Evolutionary conservation across 2,329 filamentous ascomycete species (phyloP).

Genomic region (Myriosclerotinia scirpicola): DNA sequence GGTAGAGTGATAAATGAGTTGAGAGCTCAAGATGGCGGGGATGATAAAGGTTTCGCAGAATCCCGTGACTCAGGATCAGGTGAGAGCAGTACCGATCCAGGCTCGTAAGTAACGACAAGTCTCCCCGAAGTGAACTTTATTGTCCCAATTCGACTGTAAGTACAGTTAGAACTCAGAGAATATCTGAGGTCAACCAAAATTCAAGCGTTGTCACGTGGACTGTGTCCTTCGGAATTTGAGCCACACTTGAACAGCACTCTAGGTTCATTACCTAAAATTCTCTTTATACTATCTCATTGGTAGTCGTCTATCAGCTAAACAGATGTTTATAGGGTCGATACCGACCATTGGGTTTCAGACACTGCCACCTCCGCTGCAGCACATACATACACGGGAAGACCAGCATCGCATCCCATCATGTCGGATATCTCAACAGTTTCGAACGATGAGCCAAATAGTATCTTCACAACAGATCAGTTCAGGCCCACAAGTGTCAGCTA

Average conservation of each 20-base stretch:
- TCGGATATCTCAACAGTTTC: slow-evolving; percentile 41
- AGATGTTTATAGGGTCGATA: slow-evolving; percentile 25
- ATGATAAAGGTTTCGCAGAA: slow-evolving; percentile 39
- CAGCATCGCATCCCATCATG: slow-evolving; percentile 35
- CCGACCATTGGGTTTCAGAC: slow-evolving; percentile 36
- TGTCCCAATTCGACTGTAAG: neutral
- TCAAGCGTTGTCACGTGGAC: neutral
- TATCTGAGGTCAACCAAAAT: neutral
- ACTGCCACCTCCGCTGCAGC: slow-evolving; percentile 28
- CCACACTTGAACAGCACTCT: neutral
- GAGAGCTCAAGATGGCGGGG: slow-evolving; percentile 50
- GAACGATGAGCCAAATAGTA: slow-evolving; percentile 44
- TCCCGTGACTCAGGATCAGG: slow-evolving; percentile 31
- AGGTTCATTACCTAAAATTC: too few species aligned
- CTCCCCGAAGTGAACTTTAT: neutral
- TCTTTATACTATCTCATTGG: neutral
- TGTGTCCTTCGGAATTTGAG: neutral
- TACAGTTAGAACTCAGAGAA: neutral
- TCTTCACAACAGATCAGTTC: slow-evolving; percentile 44
- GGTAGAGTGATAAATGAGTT: slow-evolving; percentile 64
- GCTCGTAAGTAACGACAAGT: slow-evolving; percentile 31
- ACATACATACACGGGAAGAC: slow-evolving; percentile 25
- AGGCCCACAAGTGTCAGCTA: slow-evolving; percentile 50
- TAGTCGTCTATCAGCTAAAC: neutral
- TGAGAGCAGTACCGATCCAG: slow-evolving; percentile 31